These are phyloP conservation scores for Luffa aegyptiaca DNA, from an alignment of 306 rosid genomes.

Conservation along the genomic window DNA sequence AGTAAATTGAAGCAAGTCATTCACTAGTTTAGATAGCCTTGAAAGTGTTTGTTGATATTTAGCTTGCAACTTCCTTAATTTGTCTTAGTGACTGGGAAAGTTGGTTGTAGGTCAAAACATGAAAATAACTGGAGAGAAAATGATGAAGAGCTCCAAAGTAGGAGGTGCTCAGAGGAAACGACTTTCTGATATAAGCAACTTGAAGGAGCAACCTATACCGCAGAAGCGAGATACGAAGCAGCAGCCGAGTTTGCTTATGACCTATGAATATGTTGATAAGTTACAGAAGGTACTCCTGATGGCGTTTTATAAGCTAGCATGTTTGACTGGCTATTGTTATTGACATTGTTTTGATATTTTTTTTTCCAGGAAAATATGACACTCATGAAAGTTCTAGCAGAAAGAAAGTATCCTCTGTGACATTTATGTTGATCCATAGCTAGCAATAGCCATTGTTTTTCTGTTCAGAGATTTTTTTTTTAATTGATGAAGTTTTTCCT, in stretches of 20 bases:
- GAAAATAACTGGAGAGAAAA: slow-evolving; percentile 24
- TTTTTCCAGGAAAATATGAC: slow-evolving; percentile 50
- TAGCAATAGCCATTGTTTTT: background rate
- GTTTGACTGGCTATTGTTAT: background rate
- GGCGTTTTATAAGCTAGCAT: background rate
- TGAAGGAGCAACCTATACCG: slow-evolving; percentile 20
- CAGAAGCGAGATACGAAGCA: slow-evolving; percentile 23
- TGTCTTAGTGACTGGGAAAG: background rate
- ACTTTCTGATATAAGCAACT: slow-evolving; percentile 70
- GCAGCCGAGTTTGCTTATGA: slow-evolving; percentile 17
- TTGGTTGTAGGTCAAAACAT: slow-evolving; percentile 22
- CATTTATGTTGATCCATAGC: slow-evolving; percentile 3
- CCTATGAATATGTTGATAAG: slow-evolving; percentile 28
- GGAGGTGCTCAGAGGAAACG: slow-evolving; percentile 36
- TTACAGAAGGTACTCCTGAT: slow-evolving; percentile 38
- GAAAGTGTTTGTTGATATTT: background rate
- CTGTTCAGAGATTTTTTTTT: background rate
- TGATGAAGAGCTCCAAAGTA: slow-evolving; percentile 19
- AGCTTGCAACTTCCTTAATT: background rate
- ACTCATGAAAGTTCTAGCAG: slow-evolving; percentile 43
- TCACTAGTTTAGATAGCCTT: background rate
- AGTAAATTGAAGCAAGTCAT: background rate
- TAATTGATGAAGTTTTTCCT: slow-evolving; percentile 17
- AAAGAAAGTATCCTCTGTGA: slow-evolving; percentile 55
- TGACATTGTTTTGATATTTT: slow-evolving; percentile 5